Percentiles rank a stretch among this genome's conserved stretches.
Evolutionary conservation across 2,329 filamentous ascomycete genomes (phyloP).

Genomic region (Cucurbitaria berberidis): DNA sequence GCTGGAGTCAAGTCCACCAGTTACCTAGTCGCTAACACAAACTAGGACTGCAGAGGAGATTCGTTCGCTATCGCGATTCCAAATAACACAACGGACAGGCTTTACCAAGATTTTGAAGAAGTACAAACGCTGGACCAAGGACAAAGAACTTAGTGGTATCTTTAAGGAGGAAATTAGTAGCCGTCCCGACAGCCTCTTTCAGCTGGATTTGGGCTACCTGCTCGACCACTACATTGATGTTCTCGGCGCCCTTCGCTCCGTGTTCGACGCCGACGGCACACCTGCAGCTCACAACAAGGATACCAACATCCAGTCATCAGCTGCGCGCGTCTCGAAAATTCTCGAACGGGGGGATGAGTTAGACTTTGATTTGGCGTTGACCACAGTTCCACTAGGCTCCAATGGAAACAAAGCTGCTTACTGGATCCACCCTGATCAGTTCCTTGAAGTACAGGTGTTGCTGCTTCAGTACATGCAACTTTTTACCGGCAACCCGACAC

Average conservation of each 20-base stretch:
- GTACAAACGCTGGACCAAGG: conserved; percentile 86
- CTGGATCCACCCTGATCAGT: conserved; percentile 61
- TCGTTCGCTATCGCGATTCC: conserved; percentile 72
- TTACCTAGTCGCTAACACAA: conserved; percentile 14
- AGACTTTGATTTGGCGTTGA: conserved; percentile 58
- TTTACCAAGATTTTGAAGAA: conserved; percentile 88
- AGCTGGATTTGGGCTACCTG: conserved; percentile 64
- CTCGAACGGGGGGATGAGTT: conserved; percentile 51
- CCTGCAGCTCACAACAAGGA: conserved; percentile 15
- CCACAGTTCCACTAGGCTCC: conserved; percentile 55
- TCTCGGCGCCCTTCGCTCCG: conserved; percentile 52
- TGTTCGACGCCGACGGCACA: conserved; percentile 48
- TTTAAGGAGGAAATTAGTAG: conserved; percentile 71
- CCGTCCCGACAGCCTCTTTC: conserved; percentile 74
- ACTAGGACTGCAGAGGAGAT: conserved; percentile 72
- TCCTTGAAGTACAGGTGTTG: conserved; percentile 61
- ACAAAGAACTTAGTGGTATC: conserved; percentile 66
- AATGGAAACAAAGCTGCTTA: conserved; percentile 57
- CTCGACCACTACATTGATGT: conserved; percentile 57
- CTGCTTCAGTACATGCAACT: conserved; percentile 58
- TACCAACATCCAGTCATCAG: conserved; percentile 26
- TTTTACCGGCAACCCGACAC: conserved; percentile 39
- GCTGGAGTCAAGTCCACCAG: too few species aligned
- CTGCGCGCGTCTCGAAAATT: conserved; percentile 48
- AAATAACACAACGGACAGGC: conserved; percentile 73